Evolutionary conservation across 2,329 filamentous ascomycete species (phyloP), one percentile per base, ranked within the genome.

Genomic region (Lojkania enalia): DNA sequence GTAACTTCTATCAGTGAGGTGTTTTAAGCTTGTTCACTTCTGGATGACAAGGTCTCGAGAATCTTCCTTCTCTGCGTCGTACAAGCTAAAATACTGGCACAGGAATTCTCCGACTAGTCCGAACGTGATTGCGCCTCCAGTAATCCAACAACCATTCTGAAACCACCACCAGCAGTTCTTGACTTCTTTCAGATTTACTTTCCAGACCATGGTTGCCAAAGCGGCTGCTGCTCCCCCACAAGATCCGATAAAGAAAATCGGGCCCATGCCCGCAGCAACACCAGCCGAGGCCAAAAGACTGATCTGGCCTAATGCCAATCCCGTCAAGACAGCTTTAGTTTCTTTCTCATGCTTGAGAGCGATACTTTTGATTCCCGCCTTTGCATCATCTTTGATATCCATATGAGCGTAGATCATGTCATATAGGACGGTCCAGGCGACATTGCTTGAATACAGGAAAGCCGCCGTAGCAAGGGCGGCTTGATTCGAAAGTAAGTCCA

Each of bases 381-480:
- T 90, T 49, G 78, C 83, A 63, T 95, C 90, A 58, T 95, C 89
- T 61, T 85, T 85, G 67, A 92, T 86, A 60, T 95, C 90, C 84
- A 94, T 92, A 66, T 95, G 90, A 12, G 90, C 90, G 68, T 95
- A 95, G 21, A 95, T 90, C 83, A 94, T 95, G 67, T 95, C 90
- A 67, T 95, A 95, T 29, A 95, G 72, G 19, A 95, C 79, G 0
- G 89, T 95, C 90, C 90, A 95, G 2, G 88, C 84, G 18, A 94
- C 77, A 57, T 90, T 94, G 32, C 86, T 90, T 9, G 80, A 73
- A 64, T 95, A 95, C 37, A 95, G 73, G 45, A 81, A 81, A 2
- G 77, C 81, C 1, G 87, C 87, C 1, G 86, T 83, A 3, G 78
- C 74, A 46, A 88, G 64, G 2, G 87, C 86, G 1, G 80, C 69